Conservation (phyloP, 257 asterid genomes). For the Solanum chilense region DNA sequence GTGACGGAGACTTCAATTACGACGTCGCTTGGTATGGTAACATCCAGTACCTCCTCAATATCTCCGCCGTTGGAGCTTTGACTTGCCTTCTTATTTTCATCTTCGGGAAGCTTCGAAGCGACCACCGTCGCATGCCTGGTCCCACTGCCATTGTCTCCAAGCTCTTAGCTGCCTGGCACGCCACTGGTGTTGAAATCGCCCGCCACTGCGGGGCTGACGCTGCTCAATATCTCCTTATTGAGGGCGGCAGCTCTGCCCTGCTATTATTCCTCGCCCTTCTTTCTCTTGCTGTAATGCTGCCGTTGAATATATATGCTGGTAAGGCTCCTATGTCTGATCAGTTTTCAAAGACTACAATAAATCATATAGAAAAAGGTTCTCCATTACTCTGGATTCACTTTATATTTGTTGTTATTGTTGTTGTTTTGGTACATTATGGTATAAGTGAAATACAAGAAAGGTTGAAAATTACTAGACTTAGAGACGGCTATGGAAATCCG, state of each 20-base stretch:
- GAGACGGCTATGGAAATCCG: slow-evolving; percentile 80
- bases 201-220: slow-evolving; percentile 97
- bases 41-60: slow-evolving; percentile 82
- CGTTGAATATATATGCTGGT: slow-evolving; percentile 73
- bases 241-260: slow-evolving; percentile 80
- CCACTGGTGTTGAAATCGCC: slow-evolving; percentile 88
- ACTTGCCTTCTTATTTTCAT: slow-evolving; percentile 80
- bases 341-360: slow-evolving; percentile 84
- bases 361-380: slow-evolving; percentile 78
- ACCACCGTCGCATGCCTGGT: slow-evolving; percentile 92
- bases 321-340: slow-evolving; percentile 60
- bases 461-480: slow-evolving; percentile 67
- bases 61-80: slow-evolving; percentile 87
- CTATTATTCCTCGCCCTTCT: slow-evolving; percentile 55
- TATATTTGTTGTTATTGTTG: slow-evolving; percentile 67
- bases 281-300: slow-evolving; percentile 57
- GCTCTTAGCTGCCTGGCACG: slow-evolving; percentile 97
- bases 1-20: slow-evolving; percentile 32
- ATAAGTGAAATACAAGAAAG: slow-evolving; percentile 56
- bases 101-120: slow-evolving; percentile 90
- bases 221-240: slow-evolving; percentile 82
- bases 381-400: slow-evolving; percentile 90
- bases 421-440: slow-evolving; percentile 68
- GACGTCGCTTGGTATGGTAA: slow-evolving; percentile 84
- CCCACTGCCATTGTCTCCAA: slow-evolving; percentile 73